Evolutionary conservation across 2,329 filamentous ascomycete genomes (phyloP).

Genomic region (Cladosporium phlei): DNA sequence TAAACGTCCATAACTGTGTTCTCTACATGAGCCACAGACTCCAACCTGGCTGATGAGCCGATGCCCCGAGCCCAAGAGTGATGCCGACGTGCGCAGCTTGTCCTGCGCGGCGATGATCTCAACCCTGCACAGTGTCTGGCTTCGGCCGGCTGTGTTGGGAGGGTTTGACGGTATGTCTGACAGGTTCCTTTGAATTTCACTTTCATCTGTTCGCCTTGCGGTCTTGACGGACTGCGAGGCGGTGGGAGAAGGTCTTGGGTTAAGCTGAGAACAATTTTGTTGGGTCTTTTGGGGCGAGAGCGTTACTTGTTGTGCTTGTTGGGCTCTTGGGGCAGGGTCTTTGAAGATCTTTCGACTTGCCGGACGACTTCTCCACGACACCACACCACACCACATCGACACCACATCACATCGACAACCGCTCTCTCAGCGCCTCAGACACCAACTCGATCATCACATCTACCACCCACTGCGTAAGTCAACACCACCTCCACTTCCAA

Average conservation of each 20-base stretch:
- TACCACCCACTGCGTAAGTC: slow-evolving; percentile 96
- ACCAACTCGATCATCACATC: slow-evolving; percentile 95
- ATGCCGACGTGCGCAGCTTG: slow-evolving; percentile 26
- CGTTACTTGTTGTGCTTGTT: too few relatives aligned
- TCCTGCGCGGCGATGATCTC: slow-evolving; percentile 32
- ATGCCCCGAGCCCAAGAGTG: slow-evolving; percentile 33
- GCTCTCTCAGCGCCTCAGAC: slow-evolving; percentile 79
- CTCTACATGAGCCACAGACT: slow-evolving; percentile 25
- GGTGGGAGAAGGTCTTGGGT: slow-evolving; percentile 10
- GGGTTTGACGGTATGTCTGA: slow-evolving; percentile 33
- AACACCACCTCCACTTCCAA: too few relatives aligned
- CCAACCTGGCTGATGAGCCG: slow-evolving; percentile 33
- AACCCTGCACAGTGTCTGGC: slow-evolving; percentile 28
- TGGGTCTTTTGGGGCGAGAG: too few relatives aligned
- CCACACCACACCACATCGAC: too few relatives aligned
- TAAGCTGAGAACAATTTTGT: too few relatives aligned
- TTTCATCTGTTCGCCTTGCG: slow-evolving; percentile 24
- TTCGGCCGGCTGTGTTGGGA: slow-evolving; percentile 29
- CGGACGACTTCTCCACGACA: too few relatives aligned
- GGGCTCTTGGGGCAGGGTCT: too few relatives aligned
- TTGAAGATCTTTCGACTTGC: too few relatives aligned
- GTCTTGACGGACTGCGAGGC: neutral
- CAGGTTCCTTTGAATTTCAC: slow-evolving; percentile 21
- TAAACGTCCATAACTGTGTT: slow-evolving; percentile 19
- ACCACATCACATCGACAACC: too few relatives aligned